Evolutionary conservation across 2,329 filamentous ascomycete genomes (phyloP).

Genomic region (Hansfordia pulvinata): DNA sequence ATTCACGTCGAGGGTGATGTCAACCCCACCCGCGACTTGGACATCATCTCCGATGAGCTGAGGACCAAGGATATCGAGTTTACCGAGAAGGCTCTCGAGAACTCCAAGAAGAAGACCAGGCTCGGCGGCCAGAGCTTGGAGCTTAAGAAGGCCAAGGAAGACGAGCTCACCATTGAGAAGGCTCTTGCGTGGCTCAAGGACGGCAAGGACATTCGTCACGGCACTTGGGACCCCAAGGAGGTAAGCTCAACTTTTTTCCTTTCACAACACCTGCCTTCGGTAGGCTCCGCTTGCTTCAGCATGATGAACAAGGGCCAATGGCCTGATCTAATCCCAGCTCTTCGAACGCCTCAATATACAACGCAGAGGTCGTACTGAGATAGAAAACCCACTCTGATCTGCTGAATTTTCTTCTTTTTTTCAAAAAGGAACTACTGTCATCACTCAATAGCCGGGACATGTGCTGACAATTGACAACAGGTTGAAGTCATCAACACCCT

Average conservation of each 20-base stretch:
- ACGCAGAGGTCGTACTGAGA: constrained; percentile 82
- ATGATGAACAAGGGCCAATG: constrained; percentile 98
- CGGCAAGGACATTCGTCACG: constrained; percentile 89
- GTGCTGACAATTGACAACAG: constrained; percentile 34
- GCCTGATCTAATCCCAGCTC: constrained; percentile 99
- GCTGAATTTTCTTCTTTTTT: constrained; percentile 5
- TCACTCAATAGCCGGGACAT: constrained; percentile 4
- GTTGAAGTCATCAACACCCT: constrained; percentile 96
- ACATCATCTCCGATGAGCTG: constrained; percentile 94
- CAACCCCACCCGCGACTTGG: constrained; percentile 83
- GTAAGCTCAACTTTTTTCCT: constrained; percentile 41
- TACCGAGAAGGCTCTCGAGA: constrained; percentile 86
- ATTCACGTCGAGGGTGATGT: constrained; percentile 99
- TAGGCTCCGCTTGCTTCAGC: constrained; percentile 20
- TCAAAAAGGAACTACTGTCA: constrained; percentile 5
- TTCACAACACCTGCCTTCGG: constrained; percentile 5
- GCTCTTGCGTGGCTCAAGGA: constrained; percentile 69
- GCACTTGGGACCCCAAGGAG: constrained; percentile 85
- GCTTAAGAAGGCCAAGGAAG: constrained; percentile 94
- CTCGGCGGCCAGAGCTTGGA: constrained; percentile 91
- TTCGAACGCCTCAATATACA: constrained; percentile 74
- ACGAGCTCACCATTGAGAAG: constrained; percentile 88
- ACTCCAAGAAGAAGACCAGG: constrained; percentile 84
- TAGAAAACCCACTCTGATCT: constrained; percentile 59
- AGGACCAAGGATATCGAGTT: constrained; percentile 99